Conservation (phyloP, 1,139 yeast genomes). For the Zygosaccharomyces pseudobailii region DNA sequence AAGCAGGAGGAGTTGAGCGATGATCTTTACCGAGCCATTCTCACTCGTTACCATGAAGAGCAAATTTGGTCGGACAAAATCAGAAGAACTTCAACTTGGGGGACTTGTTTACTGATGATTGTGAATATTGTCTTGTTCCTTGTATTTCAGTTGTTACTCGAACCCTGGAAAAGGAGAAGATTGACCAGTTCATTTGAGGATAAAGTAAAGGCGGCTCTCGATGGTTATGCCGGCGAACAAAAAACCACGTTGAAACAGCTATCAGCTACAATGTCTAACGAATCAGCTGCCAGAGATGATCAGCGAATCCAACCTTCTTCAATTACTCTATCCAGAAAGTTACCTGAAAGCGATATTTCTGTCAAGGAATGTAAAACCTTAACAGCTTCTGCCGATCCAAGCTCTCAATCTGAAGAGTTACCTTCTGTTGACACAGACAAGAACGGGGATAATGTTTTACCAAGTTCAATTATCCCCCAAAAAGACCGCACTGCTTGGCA, state of each 20-base stretch:
- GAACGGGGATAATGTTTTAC: conserved; percentile 9
- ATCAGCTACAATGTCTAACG: conserved; percentile 24
- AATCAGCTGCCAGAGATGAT: not conserved
- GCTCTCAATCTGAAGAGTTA: not conserved
- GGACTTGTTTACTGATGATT: conserved; percentile 88
- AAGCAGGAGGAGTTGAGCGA: conserved; percentile 67
- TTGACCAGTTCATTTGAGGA: conserved; percentile 80
- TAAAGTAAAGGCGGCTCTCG: conserved; percentile 58
- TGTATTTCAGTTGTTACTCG: conserved; percentile 79
- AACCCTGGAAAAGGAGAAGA: conserved; percentile 88
- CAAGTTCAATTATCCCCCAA: not conserved
- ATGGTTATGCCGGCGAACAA: conserved; percentile 34
- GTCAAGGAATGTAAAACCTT: too few species aligned
- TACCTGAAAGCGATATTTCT: too few species aligned
- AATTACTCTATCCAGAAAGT: not conserved
- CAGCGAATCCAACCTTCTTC: not conserved
- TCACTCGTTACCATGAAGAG: conserved; percentile 91
- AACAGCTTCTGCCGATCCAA: too few species aligned
- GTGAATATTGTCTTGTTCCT: conserved; percentile 73
- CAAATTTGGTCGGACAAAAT: conserved; percentile 98
- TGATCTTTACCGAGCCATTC: conserved; percentile 67
- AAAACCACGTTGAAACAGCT: conserved; percentile 18
- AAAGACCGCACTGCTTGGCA: not conserved
- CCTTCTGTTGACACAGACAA: not conserved
- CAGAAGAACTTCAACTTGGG: conserved; percentile 93